phyloP scores from a whole-genome alignment of 2,329 filamentous ascomycete genomes.

The Paramyrothecium sp. region DNA sequence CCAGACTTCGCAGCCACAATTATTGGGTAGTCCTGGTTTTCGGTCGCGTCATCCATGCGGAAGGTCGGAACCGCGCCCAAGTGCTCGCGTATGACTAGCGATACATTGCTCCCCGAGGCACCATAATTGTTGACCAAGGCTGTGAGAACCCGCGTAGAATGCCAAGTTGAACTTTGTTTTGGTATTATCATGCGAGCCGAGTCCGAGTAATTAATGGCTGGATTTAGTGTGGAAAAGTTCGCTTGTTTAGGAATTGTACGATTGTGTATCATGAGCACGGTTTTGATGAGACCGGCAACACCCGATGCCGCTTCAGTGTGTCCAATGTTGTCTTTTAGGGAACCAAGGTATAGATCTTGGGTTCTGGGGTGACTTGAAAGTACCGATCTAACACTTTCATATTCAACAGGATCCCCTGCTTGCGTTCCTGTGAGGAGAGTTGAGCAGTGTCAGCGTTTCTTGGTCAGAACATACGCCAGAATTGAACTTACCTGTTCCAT shows the following conservation, averaged over 20 bases:
- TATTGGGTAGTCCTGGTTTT: too few relatives aligned
- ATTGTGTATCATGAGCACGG: conserved; percentile 60
- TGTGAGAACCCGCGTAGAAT: conserved; percentile 2
- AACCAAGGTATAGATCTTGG: conserved; percentile 1
- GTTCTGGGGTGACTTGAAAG: not conserved
- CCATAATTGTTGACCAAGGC: conserved; percentile 32
- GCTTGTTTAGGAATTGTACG: conserved; percentile 8
- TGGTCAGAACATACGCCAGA: not conserved
- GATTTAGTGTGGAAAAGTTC: conserved; percentile 18
- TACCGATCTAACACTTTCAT: not conserved
- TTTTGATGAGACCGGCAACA: conserved; percentile 56
- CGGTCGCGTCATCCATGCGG: too few relatives aligned
- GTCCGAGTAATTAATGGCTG: conserved; percentile 13
- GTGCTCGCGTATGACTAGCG: conserved; percentile 2
- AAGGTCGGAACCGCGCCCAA: too few relatives aligned
- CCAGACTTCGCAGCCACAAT: too few relatives aligned
- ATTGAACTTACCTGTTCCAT: not conserved
- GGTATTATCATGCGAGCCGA: not conserved
- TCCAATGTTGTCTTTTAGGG: conserved; percentile 63
- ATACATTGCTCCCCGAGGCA: conserved; percentile 29
- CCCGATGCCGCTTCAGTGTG: conserved; percentile 62
- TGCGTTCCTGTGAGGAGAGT: not conserved
- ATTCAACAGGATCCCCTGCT: not conserved
- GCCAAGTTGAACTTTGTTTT: conserved; percentile 11
- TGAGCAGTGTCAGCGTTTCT: not conserved